A percentile compares a stretch with the other conserved stretches of the same genome.
phyloP scores from a whole-genome alignment of 768 basidiomycete species.

The Harrya chromipes region DNA sequence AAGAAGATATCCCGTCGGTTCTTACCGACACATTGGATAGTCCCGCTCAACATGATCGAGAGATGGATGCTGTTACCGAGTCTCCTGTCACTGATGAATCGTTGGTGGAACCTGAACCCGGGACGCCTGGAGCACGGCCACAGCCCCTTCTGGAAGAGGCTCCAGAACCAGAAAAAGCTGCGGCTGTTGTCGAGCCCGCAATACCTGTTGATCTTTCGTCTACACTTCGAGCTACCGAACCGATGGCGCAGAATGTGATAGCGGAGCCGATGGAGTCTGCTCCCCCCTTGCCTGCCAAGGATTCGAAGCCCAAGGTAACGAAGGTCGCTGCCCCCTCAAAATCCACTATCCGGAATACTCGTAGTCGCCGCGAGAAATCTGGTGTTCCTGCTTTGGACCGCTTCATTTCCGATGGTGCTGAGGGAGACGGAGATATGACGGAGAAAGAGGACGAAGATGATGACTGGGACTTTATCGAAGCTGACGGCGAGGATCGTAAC shows the following conservation, averaged over 20 bases:
- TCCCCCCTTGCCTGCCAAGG: slow-evolving; percentile 33
- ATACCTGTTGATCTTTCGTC: slow-evolving; percentile 14
- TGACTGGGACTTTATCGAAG: slow-evolving; percentile 91
- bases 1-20: slow-evolving; percentile 35
- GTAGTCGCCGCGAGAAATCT: slow-evolving; percentile 72
- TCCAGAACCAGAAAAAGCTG: slow-evolving; percentile 13
- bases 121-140: slow-evolving; percentile 71
- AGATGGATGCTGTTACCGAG: slow-evolving; percentile 36
- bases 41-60: slow-evolving; percentile 24
- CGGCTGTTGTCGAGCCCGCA: slow-evolving; percentile 13
- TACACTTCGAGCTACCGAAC: slow-evolving; percentile 15
- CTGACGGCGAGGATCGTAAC: slow-evolving; percentile 79
- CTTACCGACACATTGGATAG: slow-evolving; percentile 18
- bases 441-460: slow-evolving; percentile 58
- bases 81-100: slow-evolving; percentile 32
- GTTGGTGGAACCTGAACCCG: slow-evolving; percentile 55
- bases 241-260: not conserved
- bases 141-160: slow-evolving; percentile 32
- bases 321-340: slow-evolving; percentile 16
- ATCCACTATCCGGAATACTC: slow-evolving; percentile 28
- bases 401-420: slow-evolving; percentile 54
- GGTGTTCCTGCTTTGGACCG: slow-evolving; percentile 79
- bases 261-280: slow-evolving; percentile 19
- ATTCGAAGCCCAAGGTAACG: slow-evolving; percentile 27
- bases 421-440: slow-evolving; percentile 39